Base-by-base conservation (phyloP, 2,329 filamentous ascomycete genomes). In the Fusarium luffae region DNA sequence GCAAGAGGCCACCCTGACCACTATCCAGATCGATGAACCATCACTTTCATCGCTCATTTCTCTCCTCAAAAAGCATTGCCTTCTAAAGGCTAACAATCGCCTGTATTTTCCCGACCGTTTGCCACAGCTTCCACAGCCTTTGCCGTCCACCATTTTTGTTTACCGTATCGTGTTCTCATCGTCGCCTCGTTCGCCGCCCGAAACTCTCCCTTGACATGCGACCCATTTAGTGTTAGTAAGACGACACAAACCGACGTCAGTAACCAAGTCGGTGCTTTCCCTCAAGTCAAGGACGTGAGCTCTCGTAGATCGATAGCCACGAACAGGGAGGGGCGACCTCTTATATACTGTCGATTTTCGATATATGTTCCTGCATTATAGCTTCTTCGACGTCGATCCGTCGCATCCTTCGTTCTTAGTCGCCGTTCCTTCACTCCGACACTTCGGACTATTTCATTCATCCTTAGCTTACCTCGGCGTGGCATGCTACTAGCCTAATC, bases 401-500 rank as follows among this genome's bases (percentile, higher is more conserved):
- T 46, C 42, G 44, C 58, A 50, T 51, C 54, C 48, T 32, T 42
- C 40, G 13, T 47, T 46, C 43, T 43, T 63, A 21, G 21, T 52
- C 59, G 47, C 54, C 48, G 28, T 40, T 65, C 48, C 47, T 61
- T 47, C 43, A 50, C 54, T 47, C 48, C 37, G 27, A 63, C 30
- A 52, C 50, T 52, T 57, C 43, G 25, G 68, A 62, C 51, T 62
- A 55, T 46, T 56, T 57, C 21, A 42, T 57, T 47, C 57, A 58
- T 49, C 52, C 49, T 55, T 58, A 54, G 54, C 56, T 65, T 57
- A 57, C 54, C 43, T 50, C 40, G 50, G 63, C 47, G 69, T 75
- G 76, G 75, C 67, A 77, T 78, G 75, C 72, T 54, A 70, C 46
- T 50, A 63, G 70, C 60, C 60, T 70, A 67, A 69, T 62, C 71